Evolutionary conservation across 768 basidiomycete species (phyloP), one percentile per base, ranked within the genome.

Genomic region (Psilocybe cyanescens): DNA sequence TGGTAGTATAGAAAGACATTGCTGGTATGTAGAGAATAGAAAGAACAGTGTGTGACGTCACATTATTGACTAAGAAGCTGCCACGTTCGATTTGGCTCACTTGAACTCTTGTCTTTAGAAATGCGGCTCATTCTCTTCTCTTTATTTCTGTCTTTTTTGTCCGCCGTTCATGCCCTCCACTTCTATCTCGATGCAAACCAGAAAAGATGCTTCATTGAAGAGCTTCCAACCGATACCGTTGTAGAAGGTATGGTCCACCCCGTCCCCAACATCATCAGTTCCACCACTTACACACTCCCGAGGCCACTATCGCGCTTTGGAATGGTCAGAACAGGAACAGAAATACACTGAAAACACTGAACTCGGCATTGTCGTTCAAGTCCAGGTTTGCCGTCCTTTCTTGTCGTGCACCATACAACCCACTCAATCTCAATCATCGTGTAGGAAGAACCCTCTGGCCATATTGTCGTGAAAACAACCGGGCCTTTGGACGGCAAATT

Each of bases 101-200:
- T 11, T 14, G 2, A 28, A 3, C 49, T 8, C 57, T 39, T 52
- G 57, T 28, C 52, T 57, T 9, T 54, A 45, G 57, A 56, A 60
- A 79, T 78, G 77, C 74, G 69, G 56, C 66, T 65, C 51, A 58
- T 62, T 7, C 60, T 71, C 19, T 60, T 74, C 53, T 63, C 67
- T 51, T 57, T 74, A 48, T 63, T 77, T 37, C 67, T 72, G 62
- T 66, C 70, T 78, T 47, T 77, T 81, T 16, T 75, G 82, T 60
- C 79, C 44, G 71, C 81, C 17, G 82, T 79, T 16, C 84, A 89
- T 72, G 94, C 92, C 30, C 88, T 99, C 29, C 97, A 99, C 72
- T 97, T 99, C 76, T 99, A 99, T 73, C 86, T 99, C 60, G 95
- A 97, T 72, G 89, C 95, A 16, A 91, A 93, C 71, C 94, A 97